Base-by-base conservation (phyloP, 371 early-diverging fungal genomes). In the Vairimorpha apis region DNA sequence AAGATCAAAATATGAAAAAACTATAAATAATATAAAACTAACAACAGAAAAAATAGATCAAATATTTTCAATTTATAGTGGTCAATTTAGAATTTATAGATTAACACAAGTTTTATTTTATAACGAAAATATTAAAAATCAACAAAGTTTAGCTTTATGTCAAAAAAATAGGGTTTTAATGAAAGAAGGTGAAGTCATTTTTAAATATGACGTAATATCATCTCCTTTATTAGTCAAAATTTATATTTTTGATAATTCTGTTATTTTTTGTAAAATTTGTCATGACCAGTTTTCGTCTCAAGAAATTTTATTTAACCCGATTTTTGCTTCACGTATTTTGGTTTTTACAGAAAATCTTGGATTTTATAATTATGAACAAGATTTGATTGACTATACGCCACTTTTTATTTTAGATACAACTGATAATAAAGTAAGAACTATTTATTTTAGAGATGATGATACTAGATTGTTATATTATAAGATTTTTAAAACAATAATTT, bases 1-100 rank as follows among this genome's bases (percentile, higher is more conserved):
- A 12, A 63, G 21, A 65, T 49, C 37, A 16, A 25, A 23, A 29
- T 71, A 79, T 33, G 51, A 41, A 18, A 35, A 56, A 35, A 44
- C 72, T 5, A 75, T 76, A 51, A 58, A 33, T 3, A 56, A 51
- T 2, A 35, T 83, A 1, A 60, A 70, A 64, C 14, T 43, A 23
- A 49, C 70, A 44, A 75, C 64, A 35, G 45, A 60, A 29, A 44
- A 71, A 33, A 69, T 78, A 21, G 80, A 83, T 67, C 18, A 66
- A 27, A 66, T 59, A 13, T 78, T 68, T 45, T 62, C 71, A 51
- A 53, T 37, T 16, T 69, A 64, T 13, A 65, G 70, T 3, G 69
- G 69, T 1, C 70, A 76, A 47, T 81, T 83, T 51, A 67, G 38
- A 18, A 45, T 78, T 0, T 83, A 70, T 63, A 70, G 56, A 30